Evolutionary conservation across 805 yeast genomes (phyloP).

Genomic region (Myxozyma neglecta): DNA sequence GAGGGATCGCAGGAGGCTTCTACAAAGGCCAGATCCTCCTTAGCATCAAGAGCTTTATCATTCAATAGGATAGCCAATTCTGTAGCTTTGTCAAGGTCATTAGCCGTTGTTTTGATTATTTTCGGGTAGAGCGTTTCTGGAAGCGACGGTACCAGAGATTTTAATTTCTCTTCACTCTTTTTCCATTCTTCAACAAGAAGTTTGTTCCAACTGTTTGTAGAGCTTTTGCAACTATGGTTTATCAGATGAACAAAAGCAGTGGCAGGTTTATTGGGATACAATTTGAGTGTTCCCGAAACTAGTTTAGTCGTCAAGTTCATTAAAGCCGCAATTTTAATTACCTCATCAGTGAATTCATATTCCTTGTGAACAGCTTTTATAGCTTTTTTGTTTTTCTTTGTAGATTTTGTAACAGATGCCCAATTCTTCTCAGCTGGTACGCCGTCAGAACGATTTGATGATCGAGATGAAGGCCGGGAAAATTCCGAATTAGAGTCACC

Average conservation of each 20-base stretch:
- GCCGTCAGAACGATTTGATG: background rate
- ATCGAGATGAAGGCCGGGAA: background rate
- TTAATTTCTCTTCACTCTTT: background rate
- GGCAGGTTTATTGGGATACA: conserved; percentile 1
- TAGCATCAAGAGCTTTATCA: background rate
- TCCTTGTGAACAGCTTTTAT: background rate
- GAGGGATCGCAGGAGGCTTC: background rate
- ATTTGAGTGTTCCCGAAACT: background rate
- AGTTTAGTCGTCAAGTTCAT: background rate
- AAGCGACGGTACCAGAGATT: conserved; percentile 3
- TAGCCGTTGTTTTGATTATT: background rate
- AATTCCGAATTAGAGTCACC: background rate
- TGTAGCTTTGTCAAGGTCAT: conserved; percentile 11
- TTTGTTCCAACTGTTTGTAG: background rate
- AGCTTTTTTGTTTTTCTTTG: background rate
- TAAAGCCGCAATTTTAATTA: background rate
- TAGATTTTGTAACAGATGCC: background rate
- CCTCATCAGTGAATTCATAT: background rate
- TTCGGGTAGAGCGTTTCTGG: background rate
- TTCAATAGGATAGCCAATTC: conserved; percentile 4
- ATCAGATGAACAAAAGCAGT: conserved; percentile 3
- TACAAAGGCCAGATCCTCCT: background rate
- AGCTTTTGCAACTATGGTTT: background rate
- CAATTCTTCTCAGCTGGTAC: background rate
- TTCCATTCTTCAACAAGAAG: background rate